Conservation (phyloP, 192 early-diverging fungal species). For the Mortierella alpina region DNA sequence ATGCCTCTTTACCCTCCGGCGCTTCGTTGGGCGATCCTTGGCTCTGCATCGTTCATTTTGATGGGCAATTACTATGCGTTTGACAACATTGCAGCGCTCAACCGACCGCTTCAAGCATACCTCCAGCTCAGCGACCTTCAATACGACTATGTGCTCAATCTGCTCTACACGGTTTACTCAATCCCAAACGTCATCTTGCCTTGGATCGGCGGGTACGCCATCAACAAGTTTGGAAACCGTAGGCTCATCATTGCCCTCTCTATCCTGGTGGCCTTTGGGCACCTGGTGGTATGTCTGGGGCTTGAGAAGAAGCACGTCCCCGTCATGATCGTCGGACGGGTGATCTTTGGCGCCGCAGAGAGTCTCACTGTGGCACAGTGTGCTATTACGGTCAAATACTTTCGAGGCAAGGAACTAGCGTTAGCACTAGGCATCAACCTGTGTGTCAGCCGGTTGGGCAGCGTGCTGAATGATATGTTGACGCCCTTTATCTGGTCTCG, state of each 20-base stretch:
- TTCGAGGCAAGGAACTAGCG: conserved; percentile 65
- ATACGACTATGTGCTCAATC: conserved; percentile 62
- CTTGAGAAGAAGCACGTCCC: conserved; percentile 25
- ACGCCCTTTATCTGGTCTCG: conserved; percentile 58
- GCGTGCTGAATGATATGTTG: conserved; percentile 67
- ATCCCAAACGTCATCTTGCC: conserved; percentile 72
- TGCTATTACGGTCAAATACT: conserved; percentile 66
- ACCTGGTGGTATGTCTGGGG: conserved; percentile 62
- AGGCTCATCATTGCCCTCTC: conserved; percentile 55
- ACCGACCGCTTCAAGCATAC: conserved; percentile 58
- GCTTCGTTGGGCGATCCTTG: conserved; percentile 37
- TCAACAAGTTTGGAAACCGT: conserved; percentile 58
- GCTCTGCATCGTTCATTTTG: conserved; percentile 52
- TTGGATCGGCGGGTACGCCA: conserved; percentile 62
- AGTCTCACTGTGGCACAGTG: conserved; percentile 57
- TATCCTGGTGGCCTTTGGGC: conserved; percentile 49
- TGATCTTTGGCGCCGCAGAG: conserved; percentile 71
- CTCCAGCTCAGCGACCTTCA: conserved; percentile 44
- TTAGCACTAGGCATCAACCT: conserved; percentile 63
- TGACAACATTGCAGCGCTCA: conserved; percentile 55
- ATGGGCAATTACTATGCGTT: conserved; percentile 63
- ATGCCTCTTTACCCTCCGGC: background rate
- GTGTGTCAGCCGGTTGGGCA: conserved; percentile 55
- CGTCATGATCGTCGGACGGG: conserved; percentile 52
- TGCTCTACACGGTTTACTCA: conserved; percentile 69